Conservation (phyloP, 108 stramenopile species). For the Aurantiochytrium sp. region DNA sequence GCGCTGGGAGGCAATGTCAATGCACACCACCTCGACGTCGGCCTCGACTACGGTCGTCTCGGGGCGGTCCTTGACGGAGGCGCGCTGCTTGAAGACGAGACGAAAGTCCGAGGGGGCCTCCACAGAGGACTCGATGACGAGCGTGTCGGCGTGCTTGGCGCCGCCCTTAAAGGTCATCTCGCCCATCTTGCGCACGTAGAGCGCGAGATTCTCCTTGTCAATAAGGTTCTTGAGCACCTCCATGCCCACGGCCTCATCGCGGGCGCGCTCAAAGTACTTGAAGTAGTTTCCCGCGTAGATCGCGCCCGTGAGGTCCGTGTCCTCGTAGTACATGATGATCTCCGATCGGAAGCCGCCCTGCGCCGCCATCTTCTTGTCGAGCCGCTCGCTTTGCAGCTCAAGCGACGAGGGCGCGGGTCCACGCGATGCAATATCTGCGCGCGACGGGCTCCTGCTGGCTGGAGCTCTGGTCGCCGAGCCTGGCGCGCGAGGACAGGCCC, state of each 20-base stretch:
- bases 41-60: not conserved
- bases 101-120: not conserved
- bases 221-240: not conserved
- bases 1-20: not conserved
- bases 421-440: too few species aligned
- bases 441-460: too few species aligned
- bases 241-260: not conserved
- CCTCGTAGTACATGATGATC: not conserved
- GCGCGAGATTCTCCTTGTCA: not conserved
- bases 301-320: not conserved
- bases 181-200: not conserved
- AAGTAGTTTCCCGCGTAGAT: not conserved
- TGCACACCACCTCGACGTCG: not conserved
- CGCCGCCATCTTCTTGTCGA: not conserved
- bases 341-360: not conserved
- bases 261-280: constrained; percentile 12
- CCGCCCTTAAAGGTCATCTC: not conserved
- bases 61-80: not conserved
- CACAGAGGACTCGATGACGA: not conserved
- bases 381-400: not conserved
- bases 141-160: not conserved
- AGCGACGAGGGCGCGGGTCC: too few species aligned
- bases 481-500: too few species aligned
- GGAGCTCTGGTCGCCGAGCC: too few species aligned
- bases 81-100: not conserved